phyloP scores from a whole-genome alignment of 305 asterid species.

The Fraxinus sp. region DNA sequence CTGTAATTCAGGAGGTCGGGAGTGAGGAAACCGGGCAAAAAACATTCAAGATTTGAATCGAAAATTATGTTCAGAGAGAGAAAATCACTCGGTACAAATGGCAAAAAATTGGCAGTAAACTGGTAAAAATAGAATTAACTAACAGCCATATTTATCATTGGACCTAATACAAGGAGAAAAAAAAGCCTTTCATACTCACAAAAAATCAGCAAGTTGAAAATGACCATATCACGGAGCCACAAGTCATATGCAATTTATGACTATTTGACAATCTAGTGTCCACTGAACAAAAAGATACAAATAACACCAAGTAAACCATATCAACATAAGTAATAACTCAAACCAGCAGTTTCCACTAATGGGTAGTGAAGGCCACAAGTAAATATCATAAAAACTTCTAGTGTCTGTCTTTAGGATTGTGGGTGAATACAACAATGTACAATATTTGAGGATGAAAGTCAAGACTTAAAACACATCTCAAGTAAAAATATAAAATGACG shows the following conservation, averaged over 20 bases:
- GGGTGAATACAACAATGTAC: not conserved
- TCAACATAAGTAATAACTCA: not conserved
- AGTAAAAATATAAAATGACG: not conserved
- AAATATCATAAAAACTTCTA: not conserved
- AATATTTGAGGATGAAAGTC: not conserved
- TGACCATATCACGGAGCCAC: not conserved
- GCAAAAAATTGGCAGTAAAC: not conserved
- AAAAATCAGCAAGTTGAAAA: not conserved
- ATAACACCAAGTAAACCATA: not conserved
- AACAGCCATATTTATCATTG: not conserved
- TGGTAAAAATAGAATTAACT: not conserved
- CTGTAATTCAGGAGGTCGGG: constrained; percentile 8
- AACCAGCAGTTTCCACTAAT: not conserved
- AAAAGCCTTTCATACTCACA: not conserved
- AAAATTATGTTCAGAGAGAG: not conserved
- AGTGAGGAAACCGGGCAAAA: constrained; percentile 1
- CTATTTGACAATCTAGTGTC: not conserved
- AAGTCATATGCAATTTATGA: not conserved
- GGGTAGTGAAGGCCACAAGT: not conserved
- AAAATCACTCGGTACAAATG: not conserved
- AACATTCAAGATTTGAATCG: not conserved
- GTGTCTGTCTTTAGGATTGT: not conserved
- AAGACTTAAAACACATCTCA: not conserved
- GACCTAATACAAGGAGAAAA: not conserved
- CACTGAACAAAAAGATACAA: not conserved